Conservation (phyloP, 1,284 basidiomycete genomes). For the Mycosarcoma mackinlayi region DNA sequence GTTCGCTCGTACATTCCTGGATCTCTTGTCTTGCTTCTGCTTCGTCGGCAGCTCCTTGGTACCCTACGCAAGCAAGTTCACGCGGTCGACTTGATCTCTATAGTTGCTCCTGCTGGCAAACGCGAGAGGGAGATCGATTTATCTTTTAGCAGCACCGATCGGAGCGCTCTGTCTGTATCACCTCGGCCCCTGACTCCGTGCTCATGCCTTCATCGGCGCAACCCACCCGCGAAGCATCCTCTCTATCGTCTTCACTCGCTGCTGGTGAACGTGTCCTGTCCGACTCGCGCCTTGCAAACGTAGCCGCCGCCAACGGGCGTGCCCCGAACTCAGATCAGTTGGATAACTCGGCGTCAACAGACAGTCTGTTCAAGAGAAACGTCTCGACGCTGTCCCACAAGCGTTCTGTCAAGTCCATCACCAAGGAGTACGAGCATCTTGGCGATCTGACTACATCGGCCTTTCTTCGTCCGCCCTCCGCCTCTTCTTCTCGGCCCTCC, state of each 20-base stretch:
- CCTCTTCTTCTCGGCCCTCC: conserved; percentile 20
- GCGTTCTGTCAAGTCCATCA: conserved; percentile 46
- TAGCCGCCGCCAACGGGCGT: conserved; percentile 5
- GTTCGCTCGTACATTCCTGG: not conserved
- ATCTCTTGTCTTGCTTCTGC: not conserved
- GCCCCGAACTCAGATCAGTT: conserved; percentile 7
- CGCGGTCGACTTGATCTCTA: too few relatives aligned
- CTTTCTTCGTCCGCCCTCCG: conserved; percentile 11
- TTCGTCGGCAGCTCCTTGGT: too few relatives aligned
- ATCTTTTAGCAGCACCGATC: too few relatives aligned
- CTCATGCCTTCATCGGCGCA: conserved; percentile 30
- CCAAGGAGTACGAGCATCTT: conserved; percentile 30
- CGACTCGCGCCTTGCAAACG: conserved; percentile 26
- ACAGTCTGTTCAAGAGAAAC: conserved; percentile 2
- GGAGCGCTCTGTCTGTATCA: too few relatives aligned
- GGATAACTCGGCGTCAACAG: conserved; percentile 1
- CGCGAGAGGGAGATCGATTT: too few relatives aligned
- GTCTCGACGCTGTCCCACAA: conserved; percentile 27
- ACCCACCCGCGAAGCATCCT: conserved; percentile 1
- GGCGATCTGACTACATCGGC: conserved; percentile 2
- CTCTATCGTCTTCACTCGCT: not conserved
- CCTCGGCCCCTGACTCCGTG: conserved; percentile 3
- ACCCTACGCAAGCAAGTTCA: too few relatives aligned
- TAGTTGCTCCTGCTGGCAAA: too few relatives aligned
- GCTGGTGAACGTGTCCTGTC: conserved; percentile 24